phyloP scores from a whole-genome alignment of 2,329 filamentous ascomycete genomes.

The Ophiostoma tasmaniense region DNA sequence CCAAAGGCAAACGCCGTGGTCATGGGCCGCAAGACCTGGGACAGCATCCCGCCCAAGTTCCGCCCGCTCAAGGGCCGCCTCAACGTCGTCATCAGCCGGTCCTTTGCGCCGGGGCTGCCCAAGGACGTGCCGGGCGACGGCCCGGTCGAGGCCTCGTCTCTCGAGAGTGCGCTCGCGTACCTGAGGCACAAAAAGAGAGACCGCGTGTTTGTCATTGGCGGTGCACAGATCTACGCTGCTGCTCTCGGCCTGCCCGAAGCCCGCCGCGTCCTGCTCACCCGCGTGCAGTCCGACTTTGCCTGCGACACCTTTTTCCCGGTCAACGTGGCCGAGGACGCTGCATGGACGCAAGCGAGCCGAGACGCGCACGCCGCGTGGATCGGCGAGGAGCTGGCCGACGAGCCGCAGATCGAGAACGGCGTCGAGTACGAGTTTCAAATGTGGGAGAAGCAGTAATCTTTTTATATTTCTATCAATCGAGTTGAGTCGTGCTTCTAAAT shows the following conservation, averaged over 20 bases:
- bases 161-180: slow-evolving; percentile 49
- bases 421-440: slow-evolving; percentile 64
- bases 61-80: slow-evolving; percentile 70
- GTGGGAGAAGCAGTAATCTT: slow-evolving; percentile 49
- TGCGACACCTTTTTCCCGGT: slow-evolving; percentile 69
- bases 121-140: slow-evolving; percentile 25
- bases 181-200: slow-evolving; percentile 19
- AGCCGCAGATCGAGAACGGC: slow-evolving; percentile 52
- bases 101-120: slow-evolving; percentile 25
- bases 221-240: slow-evolving; percentile 72
- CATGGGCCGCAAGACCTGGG: slow-evolving; percentile 98
- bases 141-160: slow-evolving; percentile 49
- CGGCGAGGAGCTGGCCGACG: slow-evolving; percentile 53
- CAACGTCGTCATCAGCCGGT: slow-evolving; percentile 71
- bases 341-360: slow-evolving; percentile 48
- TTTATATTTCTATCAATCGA: not conserved
- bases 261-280: slow-evolving; percentile 60
- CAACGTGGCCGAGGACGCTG: slow-evolving; percentile 37
- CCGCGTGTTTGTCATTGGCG: slow-evolving; percentile 79
- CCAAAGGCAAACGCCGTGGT: slow-evolving; percentile 65
- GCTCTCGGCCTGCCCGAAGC: slow-evolving; percentile 54
- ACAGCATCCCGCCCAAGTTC: slow-evolving; percentile 71
- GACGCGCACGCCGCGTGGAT: slow-evolving; percentile 53
- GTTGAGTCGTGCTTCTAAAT: not conserved
- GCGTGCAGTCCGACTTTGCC: slow-evolving; percentile 59